Percentiles rank a stretch among this genome's conserved stretches.
phyloP scores from a whole-genome alignment of 2,329 filamentous ascomycete genomes.

The Colletotrichum sp. region DNA sequence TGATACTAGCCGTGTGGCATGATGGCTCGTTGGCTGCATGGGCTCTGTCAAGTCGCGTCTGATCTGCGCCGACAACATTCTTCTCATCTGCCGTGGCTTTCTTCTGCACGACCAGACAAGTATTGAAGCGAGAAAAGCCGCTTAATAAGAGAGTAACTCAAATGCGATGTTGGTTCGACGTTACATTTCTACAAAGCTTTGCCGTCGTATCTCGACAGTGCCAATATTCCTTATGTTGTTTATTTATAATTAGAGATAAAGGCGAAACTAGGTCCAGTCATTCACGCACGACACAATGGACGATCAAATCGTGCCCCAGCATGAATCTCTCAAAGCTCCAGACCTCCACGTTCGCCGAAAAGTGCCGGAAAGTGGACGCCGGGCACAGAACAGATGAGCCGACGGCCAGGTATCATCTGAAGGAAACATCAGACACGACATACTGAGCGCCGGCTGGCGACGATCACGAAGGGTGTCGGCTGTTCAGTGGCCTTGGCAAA shows the following conservation, averaged over 20 bases:
- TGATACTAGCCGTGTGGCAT: background rate
- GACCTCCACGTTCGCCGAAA: background rate
- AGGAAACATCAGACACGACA: constrained; percentile 3
- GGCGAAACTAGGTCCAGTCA: background rate
- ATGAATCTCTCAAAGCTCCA: background rate
- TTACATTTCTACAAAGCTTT: background rate
- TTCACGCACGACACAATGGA: background rate
- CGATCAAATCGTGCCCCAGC: background rate
- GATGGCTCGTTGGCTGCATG: background rate
- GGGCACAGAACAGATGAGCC: background rate
- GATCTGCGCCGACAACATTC: background rate
- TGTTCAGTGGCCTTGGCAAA: background rate
- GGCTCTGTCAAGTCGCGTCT: background rate
- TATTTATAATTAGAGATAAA: background rate
- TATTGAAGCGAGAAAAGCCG: background rate
- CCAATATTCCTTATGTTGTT: background rate
- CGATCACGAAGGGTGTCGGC: background rate
- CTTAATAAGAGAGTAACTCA: background rate
- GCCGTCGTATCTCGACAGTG: background rate
- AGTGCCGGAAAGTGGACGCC: constrained; percentile 3
- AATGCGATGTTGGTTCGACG: background rate
- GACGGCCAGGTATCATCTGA: constrained; percentile 3
- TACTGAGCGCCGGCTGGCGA: background rate
- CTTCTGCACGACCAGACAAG: background rate
- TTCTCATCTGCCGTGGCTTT: background rate